Base-by-base conservation (phyloP, 2,329 filamentous ascomycete species). In the Ophiostoma ulmi region DNA sequence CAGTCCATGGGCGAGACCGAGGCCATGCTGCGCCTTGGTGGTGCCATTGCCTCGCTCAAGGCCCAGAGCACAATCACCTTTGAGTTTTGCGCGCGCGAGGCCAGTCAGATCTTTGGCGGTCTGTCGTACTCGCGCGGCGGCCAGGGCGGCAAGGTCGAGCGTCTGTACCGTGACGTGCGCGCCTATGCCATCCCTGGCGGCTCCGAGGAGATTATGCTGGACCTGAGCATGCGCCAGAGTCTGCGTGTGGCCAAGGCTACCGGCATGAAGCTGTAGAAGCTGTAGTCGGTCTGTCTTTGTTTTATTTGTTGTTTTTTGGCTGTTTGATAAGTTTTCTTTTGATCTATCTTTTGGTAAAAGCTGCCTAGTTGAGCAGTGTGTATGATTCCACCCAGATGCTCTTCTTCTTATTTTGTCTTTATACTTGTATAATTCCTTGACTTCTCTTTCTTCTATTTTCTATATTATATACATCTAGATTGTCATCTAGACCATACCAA, bases 191-290 rank as follows among this genome's bases (percentile, higher is more conserved):
- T 99, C 75, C 95, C 95, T 3, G 95, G 95, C 77, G 95, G 95
- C 35, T 93, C 89, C 75, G 94, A 99, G 83, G 95, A 99, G 86
- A 99, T 99, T 75, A 99, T 99, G 95, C 83, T 98, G 75, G 95
- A 99, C 80, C 81, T 99, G 77, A 97, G 92, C 81, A 97, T 99
- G 80, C 86, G 94, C 72, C 81, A 99, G 79, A 96, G 92, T 70
- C 75, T 80, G 76, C 74, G 88, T 79, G 95, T 99, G 70, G 92
- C 93, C 76, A 90, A 97, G 86, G 89, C 90, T 73, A 84, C 97
- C 79, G 95, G 95, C 11, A 97, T 98, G 94, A 99, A 97, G 86
- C 79, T 99, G 80, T 98, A 89, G 52, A 4, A 10, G 31, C 31
- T 31, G 31, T 31, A 4, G 38, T 41, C 10, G 4, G 7, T 13